Evolutionary conservation across 805 yeast species (phyloP).

Genomic region (Jamesozyma piceae): DNA sequence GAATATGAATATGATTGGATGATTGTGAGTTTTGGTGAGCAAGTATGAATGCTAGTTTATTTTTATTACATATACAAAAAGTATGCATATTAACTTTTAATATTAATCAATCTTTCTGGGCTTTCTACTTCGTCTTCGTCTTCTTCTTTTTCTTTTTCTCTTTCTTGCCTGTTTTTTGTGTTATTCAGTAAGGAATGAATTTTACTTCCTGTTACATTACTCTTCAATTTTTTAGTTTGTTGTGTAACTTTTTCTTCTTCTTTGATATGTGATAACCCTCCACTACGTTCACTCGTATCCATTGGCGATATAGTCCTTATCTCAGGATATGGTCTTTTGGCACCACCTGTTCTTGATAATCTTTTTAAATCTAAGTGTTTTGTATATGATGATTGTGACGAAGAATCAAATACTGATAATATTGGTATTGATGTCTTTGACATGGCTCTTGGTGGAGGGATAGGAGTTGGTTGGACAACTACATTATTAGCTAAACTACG

Average conservation of each 20-base stretch:
- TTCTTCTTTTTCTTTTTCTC: no score
- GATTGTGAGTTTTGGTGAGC: no score
- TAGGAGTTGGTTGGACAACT: background rate
- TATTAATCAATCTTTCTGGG: no score
- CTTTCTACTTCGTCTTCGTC: no score
- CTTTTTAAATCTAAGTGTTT: background rate
- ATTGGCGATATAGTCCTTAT: background rate
- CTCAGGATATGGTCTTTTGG: background rate
- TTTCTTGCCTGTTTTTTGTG: background rate
- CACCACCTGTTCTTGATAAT: background rate
- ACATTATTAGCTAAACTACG: background rate
- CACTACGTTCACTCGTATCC: background rate
- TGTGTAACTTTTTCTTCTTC: background rate
- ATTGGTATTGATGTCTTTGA: background rate
- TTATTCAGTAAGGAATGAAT: slow-evolving; percentile 16
- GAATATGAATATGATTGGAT: no score
- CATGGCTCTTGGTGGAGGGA: background rate
- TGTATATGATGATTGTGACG: background rate
- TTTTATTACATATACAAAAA: no score
- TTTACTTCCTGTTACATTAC: slow-evolving; percentile 6
- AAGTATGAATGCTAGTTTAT: no score
- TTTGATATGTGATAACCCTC: background rate
- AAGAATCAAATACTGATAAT: background rate
- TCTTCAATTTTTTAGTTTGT: background rate
- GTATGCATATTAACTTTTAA: no score